Evolutionary conservation across 148 eudicot species (phyloP), one percentile per base, ranked within the genome.

Genomic region (Salicornia ramosissima): DNA sequence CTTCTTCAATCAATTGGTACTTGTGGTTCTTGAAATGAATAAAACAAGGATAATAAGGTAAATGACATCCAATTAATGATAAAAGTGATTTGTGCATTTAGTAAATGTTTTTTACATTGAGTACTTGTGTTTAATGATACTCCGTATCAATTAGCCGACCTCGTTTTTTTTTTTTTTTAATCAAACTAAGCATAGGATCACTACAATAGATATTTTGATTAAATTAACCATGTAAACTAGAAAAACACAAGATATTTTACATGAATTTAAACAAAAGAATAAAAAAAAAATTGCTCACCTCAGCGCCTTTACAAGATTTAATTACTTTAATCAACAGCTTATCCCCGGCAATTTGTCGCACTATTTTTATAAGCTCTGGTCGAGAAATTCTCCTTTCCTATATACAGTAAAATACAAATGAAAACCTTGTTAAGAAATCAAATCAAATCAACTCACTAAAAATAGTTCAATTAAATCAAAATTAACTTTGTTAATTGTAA

Each of bases 301-400:
- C 73, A 46, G 13, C 31, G 51, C 46, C 65, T 73, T 69, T 77
- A 55, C 79, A 77, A 18, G 81, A 72, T 69, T 75, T 82, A 25
- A 85, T 80, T 1, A 80, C 80, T 51, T 78, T 36, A 3, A 67
- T 65, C 30, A 85, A 63, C 19, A 83, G 56, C 58, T 72, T 65
- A 72, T 85, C 86, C 43, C 86, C 86, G 11, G 84, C 86, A 16
- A 83, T 62, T 45, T 65, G 73, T 61, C 89, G 77, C 59, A 80
- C 73, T 42, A 25, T 65, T 34, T 61, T 73, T 39, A 85, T 73
- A 10, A 85, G 45, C 30, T 83, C 80, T 7, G 60, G 18, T 69
- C 86, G 28, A 0, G 78, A 29, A 5, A 83, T 80, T 69, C 46
- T 83, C 26, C 61, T 83, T 21, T 62, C 80, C 88, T 85, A 75